Base-by-base conservation (phyloP, 495 filamentous ascomycete species). In the Cercophora scortea region DNA sequence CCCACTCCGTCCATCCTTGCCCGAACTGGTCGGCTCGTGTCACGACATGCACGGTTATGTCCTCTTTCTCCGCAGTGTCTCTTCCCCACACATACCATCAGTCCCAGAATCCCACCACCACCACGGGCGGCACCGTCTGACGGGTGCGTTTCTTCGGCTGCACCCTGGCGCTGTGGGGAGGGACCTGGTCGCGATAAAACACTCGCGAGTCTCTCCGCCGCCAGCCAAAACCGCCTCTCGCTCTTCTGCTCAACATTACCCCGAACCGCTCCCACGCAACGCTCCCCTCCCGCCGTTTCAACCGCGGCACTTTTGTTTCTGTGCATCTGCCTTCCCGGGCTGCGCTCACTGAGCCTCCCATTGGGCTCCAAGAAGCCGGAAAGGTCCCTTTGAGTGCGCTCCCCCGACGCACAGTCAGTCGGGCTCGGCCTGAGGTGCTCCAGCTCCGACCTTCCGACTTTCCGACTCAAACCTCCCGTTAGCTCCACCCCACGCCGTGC, bases 241-340 rank as follows among this genome's bases (percentile, higher is more conserved):
- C 61, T 65, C 49, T 56, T 70, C 66, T 69, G 57, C 69, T 67
- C 63, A 71, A 61, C 65, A 73, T 74, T 71, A 71, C 56, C 71
- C 71, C 71, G 71, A 72, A 61, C 51, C 50, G n/a, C 40, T 51
- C 47, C 42, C 17, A 8, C 16, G 15, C 16, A 41, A 16, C 45
- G 33, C 53, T 18, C 50, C 49, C 32, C 13, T 8, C 43, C 32
- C 25, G 13, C 43, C 18, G 16, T 15, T 9, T 18, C 42, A 25
- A 11, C 10, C 16, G 35, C 16, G 34, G 38, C 35, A 45, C 16
- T 25, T 40, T 18, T 25, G 25, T 25, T 25, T 25, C 25, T 25
- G 25, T 25, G 25, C 25, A 25, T 25, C 25, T 5, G 25, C 5
- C 25, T 25, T 25, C 5, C 25, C 25, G 5, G 25, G 25, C 5